Conservation (phyloP, 75 land plant genomes). For the Cunninghamia lanceolata region DNA sequence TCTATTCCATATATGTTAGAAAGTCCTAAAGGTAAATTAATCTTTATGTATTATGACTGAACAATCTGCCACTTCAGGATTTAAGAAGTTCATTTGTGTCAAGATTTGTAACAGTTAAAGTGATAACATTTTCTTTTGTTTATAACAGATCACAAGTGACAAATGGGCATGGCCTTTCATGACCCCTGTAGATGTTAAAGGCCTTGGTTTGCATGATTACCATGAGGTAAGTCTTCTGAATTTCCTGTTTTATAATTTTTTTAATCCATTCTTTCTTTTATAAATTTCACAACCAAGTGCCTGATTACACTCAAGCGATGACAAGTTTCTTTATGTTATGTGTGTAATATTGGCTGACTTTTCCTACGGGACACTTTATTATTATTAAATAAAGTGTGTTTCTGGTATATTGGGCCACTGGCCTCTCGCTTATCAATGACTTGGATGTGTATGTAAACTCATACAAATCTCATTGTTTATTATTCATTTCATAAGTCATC, state of each 20-base stretch:
- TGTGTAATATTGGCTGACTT: too few relatives aligned
- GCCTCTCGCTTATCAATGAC: too few relatives aligned
- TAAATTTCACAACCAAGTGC: neutral
- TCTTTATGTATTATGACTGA: neutral
- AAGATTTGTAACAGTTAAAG: neutral
- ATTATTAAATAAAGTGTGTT: too few relatives aligned
- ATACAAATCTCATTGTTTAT: too few relatives aligned
- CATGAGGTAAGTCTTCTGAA: slow-evolving; percentile 49
- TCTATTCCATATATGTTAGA: neutral
- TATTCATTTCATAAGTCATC: too few relatives aligned
- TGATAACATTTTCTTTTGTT: slow-evolving; percentile 3
- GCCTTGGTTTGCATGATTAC: slow-evolving; percentile 78
- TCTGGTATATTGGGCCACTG: too few relatives aligned
- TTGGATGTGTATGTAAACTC: too few relatives aligned
- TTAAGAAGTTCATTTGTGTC: neutral
- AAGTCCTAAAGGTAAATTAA: neutral
- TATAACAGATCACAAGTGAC: slow-evolving; percentile 71
- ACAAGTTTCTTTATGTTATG: neutral
- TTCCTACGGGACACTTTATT: too few relatives aligned
- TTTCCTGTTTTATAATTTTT: neutral
- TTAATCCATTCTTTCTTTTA: neutral
- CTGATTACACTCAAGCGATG: neutral
- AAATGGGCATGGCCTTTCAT: slow-evolving; percentile 95
- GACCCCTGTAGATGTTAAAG: slow-evolving; percentile 91
- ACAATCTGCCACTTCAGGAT: neutral